Base-by-base conservation (phyloP, 2,329 filamentous ascomycete species). In the Phoma herbarum region DNA sequence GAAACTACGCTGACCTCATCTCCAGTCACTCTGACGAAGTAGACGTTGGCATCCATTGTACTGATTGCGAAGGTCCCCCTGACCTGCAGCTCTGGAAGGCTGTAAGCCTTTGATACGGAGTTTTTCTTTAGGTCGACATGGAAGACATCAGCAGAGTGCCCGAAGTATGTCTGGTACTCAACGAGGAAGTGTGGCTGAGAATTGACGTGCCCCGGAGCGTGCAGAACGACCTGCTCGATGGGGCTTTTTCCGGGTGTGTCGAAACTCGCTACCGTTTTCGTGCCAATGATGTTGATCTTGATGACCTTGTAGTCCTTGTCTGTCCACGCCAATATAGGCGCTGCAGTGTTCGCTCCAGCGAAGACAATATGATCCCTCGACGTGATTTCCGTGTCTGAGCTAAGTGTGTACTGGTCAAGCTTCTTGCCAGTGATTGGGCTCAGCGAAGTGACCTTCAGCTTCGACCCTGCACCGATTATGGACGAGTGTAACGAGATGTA, bases 61-160 rank as follows among this genome's bases (percentile, higher is more conserved):
- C 90, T 95, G 0, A 87, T 89, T 0, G 93, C 90, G 73, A 97
- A 92, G 1, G 90, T 87, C 23, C 92, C 93, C 39, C 81, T 82
- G 0, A 90, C 91, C 23, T 85, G 77, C 20, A 93, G 76, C 51
- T 87, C 86, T 0, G 93, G 91, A 12, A 98, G 82, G 26, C 89
- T 87, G 74, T 97, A 97, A 0, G 90, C 90, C 75, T 91, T 92
- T n/a, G 83, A 84, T 26, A 94, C 84, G 18, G 84, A 85, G 52
- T 83, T 85, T 59, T 83, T 88, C 78, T 89, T 89, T 50, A 91
- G 77, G 66, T 96, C 86, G 59, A 96, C 85, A 69, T 96, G 92
- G 72, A 90, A 97, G 28, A 98, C 89, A 61, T 96, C 90, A 3
- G 90, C 94, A 81, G 90, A 92, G 72, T 93, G 91, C 18, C 87